Base-by-base conservation (phyloP, 108 stramenopile species). In the Asterionellopsis glacialis region DNA sequence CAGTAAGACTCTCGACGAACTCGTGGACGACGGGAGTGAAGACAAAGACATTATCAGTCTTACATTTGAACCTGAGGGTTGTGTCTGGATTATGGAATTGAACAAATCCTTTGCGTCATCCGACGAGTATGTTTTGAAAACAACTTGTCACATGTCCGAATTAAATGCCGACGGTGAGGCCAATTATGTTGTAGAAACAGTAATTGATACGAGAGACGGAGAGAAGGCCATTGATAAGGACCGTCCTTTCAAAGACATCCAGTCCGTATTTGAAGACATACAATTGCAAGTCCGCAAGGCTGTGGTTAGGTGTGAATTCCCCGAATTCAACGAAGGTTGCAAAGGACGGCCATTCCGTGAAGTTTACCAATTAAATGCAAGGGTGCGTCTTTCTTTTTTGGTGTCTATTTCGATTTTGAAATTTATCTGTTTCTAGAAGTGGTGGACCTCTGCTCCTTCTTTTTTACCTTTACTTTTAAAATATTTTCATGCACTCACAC, bases 331-430 rank as follows among this genome's bases (percentile, higher is more conserved):
- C 14, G 91, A 89, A 67, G 87, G 87, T 22, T 85, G 85, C 64
- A 86, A 89, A 68, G 91, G 87, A 23, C 63, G 67, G 39, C 59
- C 82, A 9, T 93, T 93, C 61, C 76, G 91, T 56, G 88, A 89
- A 68, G 69, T 93, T 26, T 93, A 93, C 72, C 91, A 93, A 71
- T 65, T 93, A 65, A 93, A 93, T 70, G 87, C 84, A 43, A 83
- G 85, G 81, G 90, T 92, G 82, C 70, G 90, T 72, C 47, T 48
- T 5, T 0, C 3, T 18, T 15, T 26, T 7, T 50, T 23, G 19
- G 28, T 33, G 19, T 15, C 21, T 25, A 61, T 44, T 15, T 40
- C 24, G 0, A 12, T 9, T 28, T 21, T 14, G 6, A 2, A 18
- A 0, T 23, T 15, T 53, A 10, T 19, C 24, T 11, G 11, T 27